Conservation (phyloP, 352 stramenopile species). For the Phytophthora crassamura region DNA sequence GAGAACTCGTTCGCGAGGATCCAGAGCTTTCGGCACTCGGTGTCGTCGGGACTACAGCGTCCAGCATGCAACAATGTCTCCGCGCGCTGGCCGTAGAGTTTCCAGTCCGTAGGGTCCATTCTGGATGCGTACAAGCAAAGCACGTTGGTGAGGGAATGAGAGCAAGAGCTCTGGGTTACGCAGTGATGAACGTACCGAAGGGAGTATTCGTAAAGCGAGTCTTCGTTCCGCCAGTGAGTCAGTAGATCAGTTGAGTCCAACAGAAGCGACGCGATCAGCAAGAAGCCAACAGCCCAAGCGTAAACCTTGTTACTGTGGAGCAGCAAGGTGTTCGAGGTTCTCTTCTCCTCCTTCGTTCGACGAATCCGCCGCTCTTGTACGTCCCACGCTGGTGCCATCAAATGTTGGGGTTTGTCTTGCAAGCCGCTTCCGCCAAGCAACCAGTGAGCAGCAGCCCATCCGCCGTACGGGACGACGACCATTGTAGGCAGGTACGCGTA, state of each 20-base stretch:
- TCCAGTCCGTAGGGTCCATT: constrained; percentile 53
- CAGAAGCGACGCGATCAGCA: constrained; percentile 17
- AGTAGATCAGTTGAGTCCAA: constrained; percentile 26
- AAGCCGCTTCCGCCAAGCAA: constrained; percentile 12
- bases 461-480: constrained; percentile 44
- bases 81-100: constrained; percentile 36
- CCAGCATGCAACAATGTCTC: constrained; percentile 5
- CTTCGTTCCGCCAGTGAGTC: constrained; percentile 36
- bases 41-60: constrained; percentile 12
- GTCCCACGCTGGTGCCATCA: background rate
- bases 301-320: background rate
- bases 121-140: constrained; percentile 6
- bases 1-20: constrained; percentile 25
- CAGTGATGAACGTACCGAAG: constrained; percentile 23
- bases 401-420: background rate
- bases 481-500: constrained; percentile 67
- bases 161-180: background rate
- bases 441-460: constrained; percentile 17
- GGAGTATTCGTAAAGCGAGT: constrained; percentile 36
- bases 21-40: constrained; percentile 17
- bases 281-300: background rate
- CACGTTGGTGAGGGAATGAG: background rate
- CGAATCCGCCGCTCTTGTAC: background rate
- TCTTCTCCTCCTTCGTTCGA: background rate
- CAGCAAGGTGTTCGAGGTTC: background rate